phyloP scores from a whole-genome alignment of 2,329 filamentous ascomycete genomes.

The Uncinocarpus reesii region DNA sequence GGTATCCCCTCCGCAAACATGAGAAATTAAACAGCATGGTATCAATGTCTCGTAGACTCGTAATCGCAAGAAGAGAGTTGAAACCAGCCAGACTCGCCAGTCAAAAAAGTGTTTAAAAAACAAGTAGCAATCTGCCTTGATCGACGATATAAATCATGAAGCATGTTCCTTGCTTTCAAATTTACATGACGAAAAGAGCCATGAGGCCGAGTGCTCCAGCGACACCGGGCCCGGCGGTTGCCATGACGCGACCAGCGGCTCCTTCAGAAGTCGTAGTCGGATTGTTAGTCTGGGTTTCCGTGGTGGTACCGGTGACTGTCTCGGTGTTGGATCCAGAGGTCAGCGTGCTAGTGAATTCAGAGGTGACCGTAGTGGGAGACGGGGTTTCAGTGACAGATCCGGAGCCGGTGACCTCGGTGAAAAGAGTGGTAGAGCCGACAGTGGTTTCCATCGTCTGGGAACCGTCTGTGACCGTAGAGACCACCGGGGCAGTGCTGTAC shows the following conservation, averaged over 20 bases:
- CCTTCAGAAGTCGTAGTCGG: background rate
- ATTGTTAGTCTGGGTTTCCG: constrained; percentile 1
- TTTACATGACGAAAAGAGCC: constrained; percentile 12
- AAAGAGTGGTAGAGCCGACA: constrained; percentile 21
- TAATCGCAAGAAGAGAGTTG: too few relatives aligned
- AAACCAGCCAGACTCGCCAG: background rate
- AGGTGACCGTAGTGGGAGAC: constrained; percentile 16
- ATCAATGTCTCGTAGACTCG: too few relatives aligned
- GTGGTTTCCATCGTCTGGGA: constrained; percentile 16
- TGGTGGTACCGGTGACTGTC: constrained; percentile 21
- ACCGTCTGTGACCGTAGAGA: constrained; percentile 13
- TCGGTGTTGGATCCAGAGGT: constrained; percentile 22
- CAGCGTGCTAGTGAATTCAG: constrained; percentile 19
- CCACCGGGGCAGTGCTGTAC: constrained; percentile 13
- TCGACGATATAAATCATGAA: too few relatives aligned
- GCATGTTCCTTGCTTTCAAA: background rate
- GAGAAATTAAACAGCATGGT: too few relatives aligned
- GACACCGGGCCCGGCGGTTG: constrained; percentile 11
- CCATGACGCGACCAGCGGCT: constrained; percentile 8
- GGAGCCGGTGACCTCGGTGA: constrained; percentile 13
- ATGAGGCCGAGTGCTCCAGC: constrained; percentile 13
- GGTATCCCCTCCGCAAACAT: too few relatives aligned
- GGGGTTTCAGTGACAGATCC: constrained; percentile 12
- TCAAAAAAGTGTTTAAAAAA: background rate
- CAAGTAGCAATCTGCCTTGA: background rate